Evolutionary conservation across 768 basidiomycete genomes (phyloP).

Genomic region (Podaxis rugospora): DNA sequence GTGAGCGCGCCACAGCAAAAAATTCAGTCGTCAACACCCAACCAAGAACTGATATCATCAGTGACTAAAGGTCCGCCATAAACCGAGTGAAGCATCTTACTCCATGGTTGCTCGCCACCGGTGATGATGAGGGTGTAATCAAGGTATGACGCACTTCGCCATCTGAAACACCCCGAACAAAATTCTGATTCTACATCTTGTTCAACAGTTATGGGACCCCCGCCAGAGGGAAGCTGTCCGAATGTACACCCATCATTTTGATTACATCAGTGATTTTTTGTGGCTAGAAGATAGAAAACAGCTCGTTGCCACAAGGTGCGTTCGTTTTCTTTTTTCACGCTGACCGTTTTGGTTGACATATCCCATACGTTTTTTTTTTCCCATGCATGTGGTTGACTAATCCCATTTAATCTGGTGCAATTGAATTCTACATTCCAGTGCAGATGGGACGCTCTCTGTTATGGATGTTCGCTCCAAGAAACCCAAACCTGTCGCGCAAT

Average conservation of each 20-base stretch:
- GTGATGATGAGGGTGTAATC: constrained; percentile 92
- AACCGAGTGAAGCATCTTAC: constrained; percentile 77
- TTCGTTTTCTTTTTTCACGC: background rate
- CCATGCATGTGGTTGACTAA: constrained; percentile 1
- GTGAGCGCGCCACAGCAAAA: constrained; percentile 36
- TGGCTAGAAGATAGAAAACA: constrained; percentile 84
- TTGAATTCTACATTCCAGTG: constrained; percentile 42
- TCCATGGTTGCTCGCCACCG: constrained; percentile 73
- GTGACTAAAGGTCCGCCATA: constrained; percentile 63
- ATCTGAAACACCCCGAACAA: background rate
- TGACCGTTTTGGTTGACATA: background rate
- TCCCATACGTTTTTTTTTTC: background rate
- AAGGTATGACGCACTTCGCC: constrained; percentile 49
- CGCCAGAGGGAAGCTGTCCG: constrained; percentile 60
- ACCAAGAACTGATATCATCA: constrained; percentile 26
- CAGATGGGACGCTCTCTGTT: constrained; percentile 90
- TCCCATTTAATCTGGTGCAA: constrained; percentile 6
- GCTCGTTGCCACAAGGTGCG: constrained; percentile 83
- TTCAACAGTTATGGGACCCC: constrained; percentile 82
- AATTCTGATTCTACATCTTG: background rate
- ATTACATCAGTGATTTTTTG: constrained; percentile 91
- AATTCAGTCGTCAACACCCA: background rate
- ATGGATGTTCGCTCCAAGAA: constrained; percentile 87
- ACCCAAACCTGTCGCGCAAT: constrained; percentile 71
- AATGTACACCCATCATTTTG: constrained; percentile 82